A percentile compares a stretch with the other conserved stretches of the same genome.
Conservation (phyloP, 768 basidiomycete genomes). For the Asterophora parasitica region DNA sequence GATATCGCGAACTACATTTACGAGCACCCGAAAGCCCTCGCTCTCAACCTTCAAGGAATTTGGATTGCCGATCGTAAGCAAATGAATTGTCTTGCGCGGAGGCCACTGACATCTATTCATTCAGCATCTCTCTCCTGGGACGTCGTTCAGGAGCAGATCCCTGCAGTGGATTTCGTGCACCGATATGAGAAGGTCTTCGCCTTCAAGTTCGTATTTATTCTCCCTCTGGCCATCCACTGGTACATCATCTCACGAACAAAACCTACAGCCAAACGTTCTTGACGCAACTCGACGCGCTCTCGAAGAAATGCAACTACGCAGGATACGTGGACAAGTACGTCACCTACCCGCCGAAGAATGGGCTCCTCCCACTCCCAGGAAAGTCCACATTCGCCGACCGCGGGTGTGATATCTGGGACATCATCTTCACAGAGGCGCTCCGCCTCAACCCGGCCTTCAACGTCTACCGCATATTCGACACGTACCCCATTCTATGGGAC, state of each 20-base stretch:
- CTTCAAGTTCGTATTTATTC: conserved; percentile 50
- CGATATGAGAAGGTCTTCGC: conserved; percentile 68
- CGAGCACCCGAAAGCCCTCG: conserved; percentile 45
- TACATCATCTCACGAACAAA: neutral
- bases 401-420: conserved; percentile 66
- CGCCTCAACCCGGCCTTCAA: conserved; percentile 71
- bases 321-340: conserved; percentile 58
- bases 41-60: conserved; percentile 60
- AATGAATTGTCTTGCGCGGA: neutral
- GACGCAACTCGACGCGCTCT: conserved; percentile 47
- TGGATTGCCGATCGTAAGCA: conserved; percentile 69
- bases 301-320: conserved; percentile 56
- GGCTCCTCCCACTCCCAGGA: conserved; percentile 62
- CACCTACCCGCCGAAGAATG: conserved; percentile 59
- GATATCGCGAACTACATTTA: conserved; percentile 77
- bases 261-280: conserved; percentile 56
- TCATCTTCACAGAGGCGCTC: conserved; percentile 58
- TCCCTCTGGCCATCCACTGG: neutral
- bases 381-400: conserved; percentile 37
- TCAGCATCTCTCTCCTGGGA: conserved; percentile 56
- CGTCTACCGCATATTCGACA: conserved; percentile 75
- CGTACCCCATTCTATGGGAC: conserved; percentile 71
- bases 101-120: neutral
- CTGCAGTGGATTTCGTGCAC: conserved; percentile 70
- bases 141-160: conserved; percentile 64